Evolutionary conservation across 2,329 filamentous ascomycete species (phyloP).

Genomic region (Ophiostoma pallidulum): DNA sequence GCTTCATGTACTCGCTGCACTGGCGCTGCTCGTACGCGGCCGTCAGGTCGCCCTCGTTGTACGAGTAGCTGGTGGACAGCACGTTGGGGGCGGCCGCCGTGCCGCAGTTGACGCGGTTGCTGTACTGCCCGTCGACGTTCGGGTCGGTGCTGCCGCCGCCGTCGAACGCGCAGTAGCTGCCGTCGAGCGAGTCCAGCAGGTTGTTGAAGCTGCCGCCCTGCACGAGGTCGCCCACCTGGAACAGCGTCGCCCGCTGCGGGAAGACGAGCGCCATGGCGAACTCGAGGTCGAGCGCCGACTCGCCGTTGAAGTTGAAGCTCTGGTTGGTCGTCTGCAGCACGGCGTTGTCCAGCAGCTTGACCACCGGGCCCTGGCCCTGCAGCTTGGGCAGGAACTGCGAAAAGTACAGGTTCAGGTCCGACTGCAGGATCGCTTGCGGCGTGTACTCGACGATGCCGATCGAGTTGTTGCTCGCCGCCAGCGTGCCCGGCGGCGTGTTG

Average conservation of each 20-base stretch:
- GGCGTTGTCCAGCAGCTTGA: constrained; percentile 26
- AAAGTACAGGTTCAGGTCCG: constrained; percentile 40
- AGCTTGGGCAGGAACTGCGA: constrained; percentile 32
- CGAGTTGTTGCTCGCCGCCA: constrained; percentile 32
- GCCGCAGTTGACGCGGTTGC: constrained; percentile 35
- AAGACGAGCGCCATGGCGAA: constrained; percentile 37
- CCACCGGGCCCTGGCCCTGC: constrained; percentile 29
- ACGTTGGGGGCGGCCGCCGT: constrained; percentile 39
- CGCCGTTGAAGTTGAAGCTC: constrained; percentile 30
- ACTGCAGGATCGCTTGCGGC: constrained; percentile 42
- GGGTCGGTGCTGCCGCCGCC: constrained; percentile 30
- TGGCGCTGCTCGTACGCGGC: constrained; percentile 40
- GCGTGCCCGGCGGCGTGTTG: constrained; percentile 31
- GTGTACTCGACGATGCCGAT: constrained; percentile 47
- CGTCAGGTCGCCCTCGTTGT: constrained; percentile 41
- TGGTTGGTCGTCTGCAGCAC: constrained; percentile 26
- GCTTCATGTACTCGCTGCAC: constrained; percentile 48
- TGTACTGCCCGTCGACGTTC: constrained; percentile 27
- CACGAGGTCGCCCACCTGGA: constrained; percentile 34
- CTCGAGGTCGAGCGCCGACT: constrained; percentile 28
- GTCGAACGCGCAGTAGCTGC: constrained; percentile 32
- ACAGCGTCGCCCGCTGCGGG: constrained; percentile 41
- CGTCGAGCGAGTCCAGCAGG: constrained; percentile 35
- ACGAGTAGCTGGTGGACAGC: constrained; percentile 44
- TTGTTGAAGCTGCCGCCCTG: constrained; percentile 22